Conservation (phyloP, 148 eudicot genomes). For the Linanthus parryae region DNA sequence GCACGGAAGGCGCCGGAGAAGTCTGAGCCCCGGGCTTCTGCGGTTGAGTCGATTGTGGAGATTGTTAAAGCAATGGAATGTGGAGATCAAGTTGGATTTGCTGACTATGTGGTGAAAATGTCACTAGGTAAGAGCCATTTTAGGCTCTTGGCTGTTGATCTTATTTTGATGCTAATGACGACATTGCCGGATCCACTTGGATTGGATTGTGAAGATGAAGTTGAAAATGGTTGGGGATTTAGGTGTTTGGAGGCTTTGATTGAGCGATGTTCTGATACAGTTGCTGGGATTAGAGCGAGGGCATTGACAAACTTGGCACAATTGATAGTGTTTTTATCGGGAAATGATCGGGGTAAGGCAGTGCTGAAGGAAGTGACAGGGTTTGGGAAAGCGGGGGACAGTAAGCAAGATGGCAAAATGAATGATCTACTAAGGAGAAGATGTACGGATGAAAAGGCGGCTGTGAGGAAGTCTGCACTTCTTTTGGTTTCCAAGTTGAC, state of each 20-base stretch:
- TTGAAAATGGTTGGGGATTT: slow-evolving; percentile 50
- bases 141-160: slow-evolving; percentile 81
- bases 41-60: slow-evolving; percentile 75
- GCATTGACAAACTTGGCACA: slow-evolving; percentile 78
- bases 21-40: slow-evolving; percentile 67
- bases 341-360: slow-evolving; percentile 21
- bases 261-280: slow-evolving; percentile 70
- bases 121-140: slow-evolving; percentile 62
- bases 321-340: slow-evolving; percentile 43
- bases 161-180: slow-evolving; percentile 46
- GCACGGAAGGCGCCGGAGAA: slow-evolving; percentile 75
- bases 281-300: slow-evolving; percentile 74
- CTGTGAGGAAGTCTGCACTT: slow-evolving; percentile 89
- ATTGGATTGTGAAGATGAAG: slow-evolving; percentile 21
- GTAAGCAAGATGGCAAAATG: slow-evolving; percentile 19
- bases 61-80: slow-evolving; percentile 55
- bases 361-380: slow-evolving; percentile 53
- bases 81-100: slow-evolving; percentile 54
- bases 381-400: slow-evolving; percentile 20
- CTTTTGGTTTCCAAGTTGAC: slow-evolving; percentile 58
- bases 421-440: slow-evolving; percentile 59
- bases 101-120: slow-evolving; percentile 76
- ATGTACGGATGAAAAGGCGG: slow-evolving; percentile 92
- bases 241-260: slow-evolving; percentile 70
- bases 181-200: slow-evolving; percentile 32